These are phyloP conservation scores for Fusarium piperis DNA, from an alignment of 2,329 filamentous ascomycete genomes.

Conservation along the genomic window DNA sequence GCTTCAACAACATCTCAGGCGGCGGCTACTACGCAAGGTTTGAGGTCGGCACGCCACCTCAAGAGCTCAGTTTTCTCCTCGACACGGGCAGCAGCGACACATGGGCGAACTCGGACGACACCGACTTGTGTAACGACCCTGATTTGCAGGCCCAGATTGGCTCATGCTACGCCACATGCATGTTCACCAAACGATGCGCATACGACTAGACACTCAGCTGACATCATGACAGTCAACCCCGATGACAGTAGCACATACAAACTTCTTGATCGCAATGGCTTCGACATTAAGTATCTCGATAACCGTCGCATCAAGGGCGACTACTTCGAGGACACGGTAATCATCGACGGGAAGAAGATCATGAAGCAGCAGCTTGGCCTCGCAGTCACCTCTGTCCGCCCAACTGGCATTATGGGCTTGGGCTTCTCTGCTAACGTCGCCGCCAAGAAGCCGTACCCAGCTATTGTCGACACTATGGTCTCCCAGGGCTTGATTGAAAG, in stretches of 20 bases:
- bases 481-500: slow-evolving; percentile 68
- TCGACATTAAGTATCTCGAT: slow-evolving; percentile 71
- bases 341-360: slow-evolving; percentile 59
- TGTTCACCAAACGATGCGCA: slow-evolving; percentile 24
- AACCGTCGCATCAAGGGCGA: slow-evolving; percentile 63
- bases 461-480: slow-evolving; percentile 73
- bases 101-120: slow-evolving; percentile 68
- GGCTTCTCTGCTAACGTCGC: slow-evolving; percentile 64
- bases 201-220: background rate
- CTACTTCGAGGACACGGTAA: slow-evolving; percentile 67
- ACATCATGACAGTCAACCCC: slow-evolving; percentile 49
- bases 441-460: slow-evolving; percentile 56
- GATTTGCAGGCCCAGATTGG: slow-evolving; percentile 49
- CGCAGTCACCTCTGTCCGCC: slow-evolving; percentile 58
- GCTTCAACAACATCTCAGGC: slow-evolving; percentile 63
- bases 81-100: slow-evolving; percentile 73
- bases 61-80: slow-evolving; percentile 63
- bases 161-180: slow-evolving; percentile 50
- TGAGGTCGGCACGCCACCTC: slow-evolving; percentile 66
- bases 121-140: slow-evolving; percentile 64
- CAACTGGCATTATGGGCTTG: slow-evolving; percentile 67
- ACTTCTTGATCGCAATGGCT: slow-evolving; percentile 54
- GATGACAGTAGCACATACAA: slow-evolving; percentile 59
- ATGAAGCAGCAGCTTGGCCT: slow-evolving; percentile 65
- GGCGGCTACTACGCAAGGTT: slow-evolving; percentile 68